Base-by-base conservation (phyloP, 2,329 filamentous ascomycete species). In the Botrytis squamosa region DNA sequence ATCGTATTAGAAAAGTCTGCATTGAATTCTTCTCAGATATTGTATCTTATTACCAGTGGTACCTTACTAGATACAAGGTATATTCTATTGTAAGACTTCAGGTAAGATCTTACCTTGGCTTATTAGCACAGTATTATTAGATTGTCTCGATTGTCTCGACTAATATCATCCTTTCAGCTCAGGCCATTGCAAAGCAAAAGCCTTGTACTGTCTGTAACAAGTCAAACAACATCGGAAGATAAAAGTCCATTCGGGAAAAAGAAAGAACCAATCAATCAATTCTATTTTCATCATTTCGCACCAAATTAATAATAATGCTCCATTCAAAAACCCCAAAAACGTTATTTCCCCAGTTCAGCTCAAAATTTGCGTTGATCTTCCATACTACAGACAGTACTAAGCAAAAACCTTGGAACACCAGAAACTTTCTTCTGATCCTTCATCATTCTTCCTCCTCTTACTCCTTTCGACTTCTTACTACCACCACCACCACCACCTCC, bases 361-460 rank as follows among this genome's bases (percentile, higher is more conserved):
- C 63, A 44, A 36, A 46, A 62, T 33, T 65, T 29, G n/a, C 16
- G 6, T 44, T 10, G 42, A 46, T 36, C 29, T 46, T 62, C 10
- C 25, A 29, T 33, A 64, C 25, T 40, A 36, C 29, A 22, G 16
- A 60, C 57, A 60, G 33, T 18, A 57, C 52, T 57, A 57, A 57
- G 52, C 52, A 57, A 57, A 57, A 68, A 57, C 38, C 49, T 57
- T 57, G 49, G 33, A 57, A 57, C 29, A 29, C 29, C 1, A 29
- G 29, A 29, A 29, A 68, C 66, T 68, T 68, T 68, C 49, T 68
- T 29, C n/a, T 57, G 25, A 68, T 44, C 42, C 67, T 42, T 42
- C n/a, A 12, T 59, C 36, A 57, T 59, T 59, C 52, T 38, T 12
- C 49, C 16, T 60, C 38, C 25, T 16, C 38, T 55, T 9, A 22